These are phyloP conservation scores for Aethionema arabicum DNA, from an alignment of 345 rosid species.

Conservation along the genomic window DNA sequence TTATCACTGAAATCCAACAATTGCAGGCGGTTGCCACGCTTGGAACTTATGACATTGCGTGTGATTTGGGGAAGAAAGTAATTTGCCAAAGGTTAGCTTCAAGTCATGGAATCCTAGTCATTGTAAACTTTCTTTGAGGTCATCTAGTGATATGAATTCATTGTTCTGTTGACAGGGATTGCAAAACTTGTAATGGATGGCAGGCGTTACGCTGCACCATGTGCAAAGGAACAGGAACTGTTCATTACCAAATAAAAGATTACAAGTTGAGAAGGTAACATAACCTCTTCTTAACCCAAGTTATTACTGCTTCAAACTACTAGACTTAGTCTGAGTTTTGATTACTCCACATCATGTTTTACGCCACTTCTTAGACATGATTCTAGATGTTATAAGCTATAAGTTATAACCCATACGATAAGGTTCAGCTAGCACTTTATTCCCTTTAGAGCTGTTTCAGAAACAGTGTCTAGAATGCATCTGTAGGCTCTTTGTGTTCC, in stretches of 20 bases:
- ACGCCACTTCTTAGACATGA: background rate
- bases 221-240: conserved; percentile 93
- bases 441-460: no score
- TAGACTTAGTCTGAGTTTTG: background rate
- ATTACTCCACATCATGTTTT: background rate
- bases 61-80: conserved; percentile 89
- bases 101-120: background rate
- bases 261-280: conserved; percentile 69
- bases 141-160: background rate
- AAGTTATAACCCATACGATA: no score
- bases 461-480: background rate
- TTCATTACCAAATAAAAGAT: conserved; percentile 79
- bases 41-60: conserved; percentile 84
- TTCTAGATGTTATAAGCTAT: no score
- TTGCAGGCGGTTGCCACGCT: conserved; percentile 79
- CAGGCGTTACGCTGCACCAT: conserved; percentile 81
- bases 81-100: conserved; percentile 75
- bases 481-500: background rate
- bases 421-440: no score
- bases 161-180: conserved; percentile 54
- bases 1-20: background rate
- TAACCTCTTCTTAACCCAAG: conserved; percentile 1
- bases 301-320: background rate
- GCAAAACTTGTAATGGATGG: conserved; percentile 85
- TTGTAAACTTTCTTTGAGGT: no score